Conservation (phyloP, 169 alveolate species). For the Plasmodium malariae region DNA sequence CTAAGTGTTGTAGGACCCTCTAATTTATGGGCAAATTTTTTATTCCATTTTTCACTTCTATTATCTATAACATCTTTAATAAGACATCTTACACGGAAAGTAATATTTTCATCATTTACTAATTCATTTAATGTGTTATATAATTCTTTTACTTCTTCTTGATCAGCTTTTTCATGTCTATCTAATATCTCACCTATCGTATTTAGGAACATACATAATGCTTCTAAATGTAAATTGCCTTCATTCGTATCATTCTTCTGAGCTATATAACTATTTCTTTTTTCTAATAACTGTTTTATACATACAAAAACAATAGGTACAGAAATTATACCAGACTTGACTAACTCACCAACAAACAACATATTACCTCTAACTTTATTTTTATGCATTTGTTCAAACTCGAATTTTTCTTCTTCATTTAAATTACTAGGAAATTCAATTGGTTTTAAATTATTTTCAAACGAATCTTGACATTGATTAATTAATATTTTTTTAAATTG, state of each 20-base stretch:
- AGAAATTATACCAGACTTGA: conserved; percentile 87
- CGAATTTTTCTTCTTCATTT: conserved; percentile 89
- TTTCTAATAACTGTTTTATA: conserved; percentile 86
- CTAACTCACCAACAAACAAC: conserved; percentile 90
- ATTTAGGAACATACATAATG: conserved; percentile 88
- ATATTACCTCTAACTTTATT: conserved; percentile 91
- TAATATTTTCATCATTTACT: conserved; percentile 84
- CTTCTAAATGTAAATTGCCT: conserved; percentile 89
- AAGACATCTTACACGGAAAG: conserved; percentile 88
- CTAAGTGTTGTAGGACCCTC: conserved; percentile 75
- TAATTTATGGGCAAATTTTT: conserved; percentile 78
- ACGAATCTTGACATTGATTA: conserved; percentile 88
- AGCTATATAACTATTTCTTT: conserved; percentile 82
- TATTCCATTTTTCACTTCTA: conserved; percentile 88
- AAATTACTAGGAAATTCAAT: conserved; percentile 86
- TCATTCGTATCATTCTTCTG: conserved; percentile 81
- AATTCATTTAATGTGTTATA: conserved; percentile 85
- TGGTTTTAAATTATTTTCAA: conserved; percentile 88
- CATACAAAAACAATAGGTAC: conserved; percentile 88
- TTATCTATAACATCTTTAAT: conserved; percentile 89
- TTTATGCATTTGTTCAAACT: conserved; percentile 89
- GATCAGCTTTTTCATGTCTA: conserved; percentile 80
- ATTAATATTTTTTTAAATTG: conserved; percentile 84
- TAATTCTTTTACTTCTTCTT: conserved; percentile 85
- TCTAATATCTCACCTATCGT: conserved; percentile 88